Evolutionary conservation across 2,329 filamentous ascomycete genomes (phyloP).

Genomic region (Aschersonia sp.): DNA sequence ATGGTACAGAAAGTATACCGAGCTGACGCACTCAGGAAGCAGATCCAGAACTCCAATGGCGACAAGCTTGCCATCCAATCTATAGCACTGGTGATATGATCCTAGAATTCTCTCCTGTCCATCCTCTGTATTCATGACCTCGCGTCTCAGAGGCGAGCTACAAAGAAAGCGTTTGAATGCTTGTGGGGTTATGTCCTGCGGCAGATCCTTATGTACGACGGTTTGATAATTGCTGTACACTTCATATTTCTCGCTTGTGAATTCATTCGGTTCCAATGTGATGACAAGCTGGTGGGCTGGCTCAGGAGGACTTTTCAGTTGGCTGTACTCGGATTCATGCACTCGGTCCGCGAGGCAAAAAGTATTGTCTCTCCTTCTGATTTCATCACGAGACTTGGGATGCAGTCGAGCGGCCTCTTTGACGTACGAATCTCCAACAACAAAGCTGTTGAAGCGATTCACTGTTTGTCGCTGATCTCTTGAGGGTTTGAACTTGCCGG

Average conservation of each 20-base stretch:
- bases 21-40: conserved; percentile 61
- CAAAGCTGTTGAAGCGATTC: conserved; percentile 60
- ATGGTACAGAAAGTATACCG: conserved; percentile 74
- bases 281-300: conserved; percentile 56
- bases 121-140: conserved; percentile 26
- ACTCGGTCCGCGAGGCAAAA: conserved; percentile 54
- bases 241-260: conserved; percentile 60
- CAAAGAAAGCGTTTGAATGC: conserved; percentile 65
- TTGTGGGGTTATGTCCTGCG: conserved; percentile 38
- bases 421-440: conserved; percentile 54
- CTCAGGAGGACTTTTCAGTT: conserved; percentile 40
- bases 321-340: conserved; percentile 50
- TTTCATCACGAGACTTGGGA: conserved; percentile 53
- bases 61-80: conserved; percentile 60
- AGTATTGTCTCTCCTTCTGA: conserved; percentile 46
- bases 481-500: conserved; percentile 46
- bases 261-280: conserved; percentile 54
- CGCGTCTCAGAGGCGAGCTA: conserved; percentile 45
- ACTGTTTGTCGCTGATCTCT: conserved; percentile 62
- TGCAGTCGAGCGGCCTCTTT: conserved; percentile 48
- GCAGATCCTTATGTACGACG: conserved; percentile 54
- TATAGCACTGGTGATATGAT: conserved; percentile 71
- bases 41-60: conserved; percentile 67
- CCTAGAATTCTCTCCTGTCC: conserved; percentile 44
- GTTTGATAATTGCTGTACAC: conserved; percentile 66